phyloP scores from a whole-genome alignment of 768 basidiomycete genomes.

The Leccinellum albellum region DNA sequence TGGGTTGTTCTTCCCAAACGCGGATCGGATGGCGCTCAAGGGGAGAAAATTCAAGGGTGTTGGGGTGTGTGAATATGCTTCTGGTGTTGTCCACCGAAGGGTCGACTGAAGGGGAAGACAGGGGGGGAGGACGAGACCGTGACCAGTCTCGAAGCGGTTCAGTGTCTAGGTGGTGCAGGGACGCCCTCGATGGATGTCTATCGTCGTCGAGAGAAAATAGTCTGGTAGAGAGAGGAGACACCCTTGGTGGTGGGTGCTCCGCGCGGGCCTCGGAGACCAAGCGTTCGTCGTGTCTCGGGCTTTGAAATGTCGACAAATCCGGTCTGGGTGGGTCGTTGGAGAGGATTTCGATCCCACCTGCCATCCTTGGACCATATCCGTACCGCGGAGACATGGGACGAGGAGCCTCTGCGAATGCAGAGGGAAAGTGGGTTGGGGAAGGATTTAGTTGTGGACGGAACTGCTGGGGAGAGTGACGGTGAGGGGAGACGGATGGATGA shows the following conservation, averaged over 20 bases:
- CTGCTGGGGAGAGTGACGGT: constrained; percentile 18
- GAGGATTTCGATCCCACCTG: constrained; percentile 25
- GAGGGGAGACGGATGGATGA: too few relatives aligned
- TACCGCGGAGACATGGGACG: constrained; percentile 17
- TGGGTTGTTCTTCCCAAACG: constrained; percentile 25
- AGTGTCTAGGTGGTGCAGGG: neutral
- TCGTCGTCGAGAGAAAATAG: constrained; percentile 7
- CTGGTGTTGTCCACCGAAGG: neutral
- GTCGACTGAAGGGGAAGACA: neutral
- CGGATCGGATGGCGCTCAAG: constrained; percentile 23
- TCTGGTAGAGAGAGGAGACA: constrained; percentile 8
- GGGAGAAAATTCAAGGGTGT: neutral
- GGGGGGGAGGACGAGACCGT: constrained; percentile 5
- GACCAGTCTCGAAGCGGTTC: constrained; percentile 1
- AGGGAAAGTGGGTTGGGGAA: constrained; percentile 6
- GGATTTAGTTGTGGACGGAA: constrained; percentile 11
- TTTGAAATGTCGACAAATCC: constrained; percentile 12
- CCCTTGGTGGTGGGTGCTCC: constrained; percentile 11
- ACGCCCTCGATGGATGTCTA: neutral
- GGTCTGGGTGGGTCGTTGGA: constrained; percentile 14
- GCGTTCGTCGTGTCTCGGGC: constrained; percentile 16
- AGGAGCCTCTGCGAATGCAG: neutral
- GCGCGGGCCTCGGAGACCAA: constrained; percentile 6
- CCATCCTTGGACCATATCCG: constrained; percentile 25
- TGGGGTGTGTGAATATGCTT: neutral